Evolutionary conservation across 768 basidiomycete genomes (phyloP).

Genomic region (Paxillus ammoniavirescens): DNA sequence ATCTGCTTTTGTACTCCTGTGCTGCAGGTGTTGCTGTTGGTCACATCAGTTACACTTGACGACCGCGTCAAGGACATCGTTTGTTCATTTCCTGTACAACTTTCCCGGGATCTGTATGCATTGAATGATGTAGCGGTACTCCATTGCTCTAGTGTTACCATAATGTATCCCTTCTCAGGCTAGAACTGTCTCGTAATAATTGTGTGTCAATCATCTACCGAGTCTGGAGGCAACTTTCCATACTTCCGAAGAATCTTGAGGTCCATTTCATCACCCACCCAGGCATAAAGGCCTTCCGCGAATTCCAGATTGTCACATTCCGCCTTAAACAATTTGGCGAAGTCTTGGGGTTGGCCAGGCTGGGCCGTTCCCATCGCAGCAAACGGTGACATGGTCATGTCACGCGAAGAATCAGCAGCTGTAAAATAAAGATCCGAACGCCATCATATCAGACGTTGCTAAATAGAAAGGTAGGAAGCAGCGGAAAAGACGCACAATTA

Average conservation of each 20-base stretch:
- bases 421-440: conserved; percentile 11
- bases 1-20: conserved; percentile 15
- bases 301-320: conserved; percentile 94
- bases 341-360: conserved; percentile 74
- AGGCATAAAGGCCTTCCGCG: conserved; percentile 80
- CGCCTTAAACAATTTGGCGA: conserved; percentile 82
- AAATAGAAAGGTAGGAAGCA: conserved; percentile 2
- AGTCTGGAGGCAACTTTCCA: conserved; percentile 49
- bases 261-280: conserved; percentile 83
- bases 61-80: not conserved
- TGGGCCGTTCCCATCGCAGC: conserved; percentile 46
- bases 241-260: conserved; percentile 74
- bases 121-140: conserved; percentile 26
- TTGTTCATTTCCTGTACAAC: conserved; percentile 7
- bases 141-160: conserved; percentile 13
- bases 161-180: conserved; percentile 16
- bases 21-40: not conserved
- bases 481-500: conserved; percentile 58
- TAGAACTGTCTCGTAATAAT: conserved; percentile 9
- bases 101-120: conserved; percentile 22
- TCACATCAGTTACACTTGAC: not conserved
- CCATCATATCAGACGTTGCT: conserved; percentile 12
- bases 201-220: conserved; percentile 16
- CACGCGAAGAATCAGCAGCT: conserved; percentile 81
- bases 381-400: conserved; percentile 72